phyloP scores from a whole-genome alignment of 371 early-diverging fungal species.

The Apophysomyces sp. region DNA sequence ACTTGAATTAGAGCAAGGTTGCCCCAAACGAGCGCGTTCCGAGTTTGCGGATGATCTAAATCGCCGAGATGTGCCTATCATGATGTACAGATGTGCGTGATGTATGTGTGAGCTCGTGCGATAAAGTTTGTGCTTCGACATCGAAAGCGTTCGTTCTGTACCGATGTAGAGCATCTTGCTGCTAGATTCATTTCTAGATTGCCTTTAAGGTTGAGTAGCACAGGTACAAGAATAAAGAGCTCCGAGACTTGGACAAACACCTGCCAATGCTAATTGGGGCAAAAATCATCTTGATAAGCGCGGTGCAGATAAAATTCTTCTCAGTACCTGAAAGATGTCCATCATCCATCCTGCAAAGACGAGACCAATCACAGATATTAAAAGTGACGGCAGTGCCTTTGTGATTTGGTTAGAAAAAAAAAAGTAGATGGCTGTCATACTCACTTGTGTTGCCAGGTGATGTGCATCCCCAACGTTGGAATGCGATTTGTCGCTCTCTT shows the following conservation, averaged over 20 bases:
- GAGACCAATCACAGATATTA: conserved; percentile 72
- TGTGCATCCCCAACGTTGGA: conserved; percentile 3
- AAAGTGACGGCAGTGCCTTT: conserved; percentile 71
- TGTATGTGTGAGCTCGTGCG: not conserved
- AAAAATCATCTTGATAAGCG: not conserved
- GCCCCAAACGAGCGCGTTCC: conserved; percentile 59
- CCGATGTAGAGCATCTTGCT: conserved; percentile 77
- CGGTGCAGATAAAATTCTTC: not conserved
- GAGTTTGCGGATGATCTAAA: conserved; percentile 49
- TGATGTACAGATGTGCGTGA: not conserved
- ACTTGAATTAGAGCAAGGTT: conserved; percentile 75
- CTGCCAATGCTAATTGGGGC: conserved; percentile 51
- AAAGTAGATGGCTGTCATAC: not conserved
- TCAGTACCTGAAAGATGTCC: conserved; percentile 61
- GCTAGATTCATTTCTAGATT: conserved; percentile 89
- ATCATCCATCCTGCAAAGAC: conserved; percentile 71
- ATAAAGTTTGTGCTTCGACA: not conserved
- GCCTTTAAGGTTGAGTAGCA: conserved; percentile 83
- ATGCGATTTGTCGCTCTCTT: not conserved
- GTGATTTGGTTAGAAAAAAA: not conserved
- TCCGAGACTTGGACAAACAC: conserved; percentile 71
- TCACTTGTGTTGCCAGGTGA: conserved; percentile 28
- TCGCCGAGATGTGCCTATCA: conserved; percentile 66
- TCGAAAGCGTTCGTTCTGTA: conserved; percentile 19
- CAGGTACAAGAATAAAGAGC: conserved; percentile 82